phyloP scores from a whole-genome alignment of 1,284 basidiomycete genomes.

The Rhodotorula sp. region DNA sequence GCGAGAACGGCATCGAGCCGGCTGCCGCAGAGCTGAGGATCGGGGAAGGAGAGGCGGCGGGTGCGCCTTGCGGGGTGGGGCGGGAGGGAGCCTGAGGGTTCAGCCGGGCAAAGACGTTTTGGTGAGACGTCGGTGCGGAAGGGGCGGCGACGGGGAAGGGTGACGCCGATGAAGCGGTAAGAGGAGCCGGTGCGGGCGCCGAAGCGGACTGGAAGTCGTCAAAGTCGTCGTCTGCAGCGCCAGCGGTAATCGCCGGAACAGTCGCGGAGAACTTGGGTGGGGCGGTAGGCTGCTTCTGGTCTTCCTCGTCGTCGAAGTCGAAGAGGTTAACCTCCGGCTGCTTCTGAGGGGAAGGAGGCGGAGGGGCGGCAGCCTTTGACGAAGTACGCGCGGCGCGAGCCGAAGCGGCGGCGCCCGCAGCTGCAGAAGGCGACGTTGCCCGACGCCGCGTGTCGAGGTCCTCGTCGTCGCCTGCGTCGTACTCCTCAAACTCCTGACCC shows the following conservation, averaged over 20 bases:
- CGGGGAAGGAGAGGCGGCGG: constrained; percentile 32
- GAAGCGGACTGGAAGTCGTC: constrained; percentile 85
- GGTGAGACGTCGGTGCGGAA: constrained; percentile 23
- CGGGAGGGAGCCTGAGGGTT: constrained; percentile 42
- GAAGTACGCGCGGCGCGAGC: constrained; percentile 13
- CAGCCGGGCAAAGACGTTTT: constrained; percentile 56
- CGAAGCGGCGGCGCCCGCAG: constrained; percentile 46
- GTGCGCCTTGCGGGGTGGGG: constrained; percentile 4
- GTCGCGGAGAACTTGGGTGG: constrained; percentile 39
- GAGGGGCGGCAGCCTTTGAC: constrained; percentile 32
- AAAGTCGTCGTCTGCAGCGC: constrained; percentile 65
- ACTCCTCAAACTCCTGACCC: constrained; percentile 71
- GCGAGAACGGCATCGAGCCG: constrained; percentile 11
- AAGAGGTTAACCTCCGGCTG: constrained; percentile 66
- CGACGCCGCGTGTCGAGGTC: constrained; percentile 47
- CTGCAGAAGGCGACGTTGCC: constrained; percentile 30
- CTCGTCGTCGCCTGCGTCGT: constrained; percentile 95
- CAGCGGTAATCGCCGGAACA: constrained; percentile 40
- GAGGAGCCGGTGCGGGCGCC: constrained; percentile 48
- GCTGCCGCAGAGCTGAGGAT: constrained; percentile 36
- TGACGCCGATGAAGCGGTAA: constrained; percentile 37
- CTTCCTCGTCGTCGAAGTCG: constrained; percentile 74
- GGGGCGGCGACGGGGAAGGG: constrained; percentile 40
- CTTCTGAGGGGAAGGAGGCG: constrained; percentile 50
- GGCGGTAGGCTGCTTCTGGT: constrained; percentile 57